Conservation (phyloP, 2,329 filamentous ascomycete genomes). For the Paracamarosporium sp. region DNA sequence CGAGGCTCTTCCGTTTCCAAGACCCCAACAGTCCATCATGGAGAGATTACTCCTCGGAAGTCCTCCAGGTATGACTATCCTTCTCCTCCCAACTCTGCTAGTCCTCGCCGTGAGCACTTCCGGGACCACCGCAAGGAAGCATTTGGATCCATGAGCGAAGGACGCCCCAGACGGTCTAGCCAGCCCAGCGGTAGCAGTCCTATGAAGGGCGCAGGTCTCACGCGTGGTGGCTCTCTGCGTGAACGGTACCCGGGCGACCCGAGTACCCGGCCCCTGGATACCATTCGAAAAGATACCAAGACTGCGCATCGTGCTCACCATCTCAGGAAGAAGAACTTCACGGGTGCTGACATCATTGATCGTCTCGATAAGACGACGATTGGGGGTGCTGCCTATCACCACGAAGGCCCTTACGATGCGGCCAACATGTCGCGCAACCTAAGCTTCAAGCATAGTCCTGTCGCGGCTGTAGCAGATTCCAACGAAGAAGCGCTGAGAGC, state of each 20-base stretch:
- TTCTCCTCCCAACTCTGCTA: constrained; percentile 63
- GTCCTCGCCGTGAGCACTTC: constrained; percentile 54
- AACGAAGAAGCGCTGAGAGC: constrained; percentile 81
- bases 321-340: constrained; percentile 69
- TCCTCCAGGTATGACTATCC: constrained; percentile 46
- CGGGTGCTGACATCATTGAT: constrained; percentile 80
- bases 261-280: constrained; percentile 71
- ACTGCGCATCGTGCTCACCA: constrained; percentile 71
- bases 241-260: constrained; percentile 70
- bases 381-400: constrained; percentile 69
- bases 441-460: constrained; percentile 67
- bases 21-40: constrained; percentile 23
- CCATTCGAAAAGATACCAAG: constrained; percentile 67
- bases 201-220: constrained; percentile 33
- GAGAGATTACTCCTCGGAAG: constrained; percentile 27
- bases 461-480: constrained; percentile 75
- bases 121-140: constrained; percentile 41
- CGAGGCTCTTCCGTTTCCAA: constrained; percentile 38
- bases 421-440: constrained; percentile 76
- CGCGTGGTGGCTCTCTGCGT: constrained; percentile 59
- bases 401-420: constrained; percentile 90
- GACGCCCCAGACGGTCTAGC: constrained; percentile 42
- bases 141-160: constrained; percentile 36
- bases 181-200: constrained; percentile 36
- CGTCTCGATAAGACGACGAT: constrained; percentile 72